phyloP scores from a whole-genome alignment of 176 grass and related monocot genomes.

The Aegilops umbellulata region DNA sequence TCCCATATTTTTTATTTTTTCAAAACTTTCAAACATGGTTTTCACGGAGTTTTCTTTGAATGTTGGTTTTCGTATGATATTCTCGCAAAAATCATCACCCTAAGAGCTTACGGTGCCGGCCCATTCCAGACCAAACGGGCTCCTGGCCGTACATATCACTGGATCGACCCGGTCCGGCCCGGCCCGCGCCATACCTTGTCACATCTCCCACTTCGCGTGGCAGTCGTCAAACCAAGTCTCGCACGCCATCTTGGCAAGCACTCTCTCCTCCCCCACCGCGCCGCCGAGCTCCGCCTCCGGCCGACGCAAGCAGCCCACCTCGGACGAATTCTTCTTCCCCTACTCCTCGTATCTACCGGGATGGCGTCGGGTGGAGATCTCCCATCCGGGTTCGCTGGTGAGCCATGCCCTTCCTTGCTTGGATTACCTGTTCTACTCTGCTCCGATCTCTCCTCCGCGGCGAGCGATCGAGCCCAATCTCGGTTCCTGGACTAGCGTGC shows the following conservation, averaged over 20 bases:
- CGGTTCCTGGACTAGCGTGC: neutral
- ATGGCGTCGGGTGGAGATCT: conserved; percentile 10
- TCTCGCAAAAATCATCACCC: no score
- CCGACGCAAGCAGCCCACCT: neutral
- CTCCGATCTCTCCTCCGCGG: neutral
- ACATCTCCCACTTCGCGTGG: neutral
- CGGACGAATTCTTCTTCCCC: neutral
- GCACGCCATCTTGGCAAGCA: conserved; percentile 9
- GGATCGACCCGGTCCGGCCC: neutral
- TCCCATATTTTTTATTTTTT: no score
- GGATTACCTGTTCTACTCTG: neutral
- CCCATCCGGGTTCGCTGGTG: conserved; percentile 4
- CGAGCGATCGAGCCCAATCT: neutral
- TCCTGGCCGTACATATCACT: neutral
- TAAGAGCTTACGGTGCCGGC: no score
- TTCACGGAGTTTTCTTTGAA: no score
- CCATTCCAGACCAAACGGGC: neutral
- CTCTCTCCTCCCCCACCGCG: neutral
- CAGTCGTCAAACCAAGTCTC: conserved; percentile 7
- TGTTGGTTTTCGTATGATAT: no score
- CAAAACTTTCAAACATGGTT: no score
- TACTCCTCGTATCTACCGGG: neutral
- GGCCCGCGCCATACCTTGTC: neutral
- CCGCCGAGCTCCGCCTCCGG: neutral
- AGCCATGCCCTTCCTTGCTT: neutral